Percentiles rank a stretch among this genome's conserved stretches.
Evolutionary conservation across 73 alveolate genomes (phyloP).

Genomic region (Paramecium biaurelia): DNA sequence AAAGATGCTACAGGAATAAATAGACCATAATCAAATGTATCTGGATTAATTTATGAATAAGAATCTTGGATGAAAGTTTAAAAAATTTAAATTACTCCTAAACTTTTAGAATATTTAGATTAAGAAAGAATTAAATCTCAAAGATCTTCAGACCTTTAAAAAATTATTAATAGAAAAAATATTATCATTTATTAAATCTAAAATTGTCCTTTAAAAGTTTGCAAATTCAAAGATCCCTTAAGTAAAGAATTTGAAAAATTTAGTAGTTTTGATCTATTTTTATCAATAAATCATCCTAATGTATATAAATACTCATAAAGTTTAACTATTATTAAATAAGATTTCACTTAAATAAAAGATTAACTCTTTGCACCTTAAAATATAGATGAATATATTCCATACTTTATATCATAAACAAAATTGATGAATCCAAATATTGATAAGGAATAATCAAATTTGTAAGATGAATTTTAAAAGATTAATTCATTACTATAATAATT

Average conservation of each 20-base stretch:
- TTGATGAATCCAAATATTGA: not conserved
- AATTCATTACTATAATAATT: not conserved
- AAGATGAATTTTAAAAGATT: not conserved
- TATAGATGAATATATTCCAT: not conserved
- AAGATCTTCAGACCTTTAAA: not conserved
- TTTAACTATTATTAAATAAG: not conserved
- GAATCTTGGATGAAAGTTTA: not conserved
- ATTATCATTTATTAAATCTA: not conserved
- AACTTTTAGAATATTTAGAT: not conserved
- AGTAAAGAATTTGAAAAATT: not conserved
- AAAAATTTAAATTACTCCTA: not conserved
- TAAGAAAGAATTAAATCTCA: not conserved
- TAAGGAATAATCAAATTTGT: not conserved
- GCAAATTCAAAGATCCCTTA: not conserved
- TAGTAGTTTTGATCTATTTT: not conserved
- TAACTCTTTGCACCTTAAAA: not conserved
- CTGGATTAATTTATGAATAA: conserved; percentile 40
- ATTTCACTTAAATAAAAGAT: not conserved
- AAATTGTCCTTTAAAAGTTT: not conserved
- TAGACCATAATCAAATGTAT: not conserved
- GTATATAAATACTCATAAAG: not conserved
- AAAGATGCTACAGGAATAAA: not conserved
- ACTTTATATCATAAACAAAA: not conserved
- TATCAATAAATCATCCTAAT: not conserved
- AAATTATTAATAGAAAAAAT: not conserved